These are phyloP conservation scores for Metschnikowia koreensis DNA, from an alignment of 805 yeast species.

Conservation along the genomic window DNA sequence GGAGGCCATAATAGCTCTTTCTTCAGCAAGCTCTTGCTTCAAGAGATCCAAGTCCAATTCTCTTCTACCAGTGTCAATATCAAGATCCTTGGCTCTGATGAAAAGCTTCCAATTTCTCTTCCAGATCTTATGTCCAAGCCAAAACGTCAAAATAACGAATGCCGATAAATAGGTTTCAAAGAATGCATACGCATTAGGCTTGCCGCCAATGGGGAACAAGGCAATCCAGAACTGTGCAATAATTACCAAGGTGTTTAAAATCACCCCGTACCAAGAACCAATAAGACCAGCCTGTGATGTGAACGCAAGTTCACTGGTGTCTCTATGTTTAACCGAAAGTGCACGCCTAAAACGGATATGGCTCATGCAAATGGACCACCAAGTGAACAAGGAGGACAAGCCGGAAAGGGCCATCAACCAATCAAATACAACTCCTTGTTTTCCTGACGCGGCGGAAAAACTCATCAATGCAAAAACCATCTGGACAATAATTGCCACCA, in stretches of 20 bases:
- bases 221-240: slow-evolving; percentile 68
- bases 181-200: slow-evolving; percentile 35
- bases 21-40: slow-evolving; percentile 51
- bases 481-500: slow-evolving; percentile 36
- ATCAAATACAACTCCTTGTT: slow-evolving; percentile 22
- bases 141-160: slow-evolving; percentile 59
- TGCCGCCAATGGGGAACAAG: slow-evolving; percentile 51
- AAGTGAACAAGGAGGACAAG: slow-evolving; percentile 25
- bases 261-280: slow-evolving; percentile 53
- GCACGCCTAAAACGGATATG: slow-evolving; percentile 28
- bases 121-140: slow-evolving; percentile 58
- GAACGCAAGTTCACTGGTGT: slow-evolving; percentile 48
- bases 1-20: slow-evolving; percentile 47
- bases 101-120: slow-evolving; percentile 32
- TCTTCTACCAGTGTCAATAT: slow-evolving; percentile 38
- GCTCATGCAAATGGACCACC: slow-evolving; percentile 26
- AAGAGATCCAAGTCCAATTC: slow-evolving; percentile 37
- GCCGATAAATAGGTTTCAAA: slow-evolving; percentile 64
- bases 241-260: slow-evolving; percentile 48
- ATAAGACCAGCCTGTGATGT: slow-evolving; percentile 48
- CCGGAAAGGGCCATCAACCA: slow-evolving; percentile 29
- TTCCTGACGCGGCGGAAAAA: slow-evolving; percentile 48
- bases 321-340: slow-evolving; percentile 21
- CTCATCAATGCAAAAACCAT: slow-evolving; percentile 55
- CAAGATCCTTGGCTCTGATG: slow-evolving; percentile 32